Conservation (phyloP, 768 basidiomycete species). For the Cyclocybe aegerita region DNA sequence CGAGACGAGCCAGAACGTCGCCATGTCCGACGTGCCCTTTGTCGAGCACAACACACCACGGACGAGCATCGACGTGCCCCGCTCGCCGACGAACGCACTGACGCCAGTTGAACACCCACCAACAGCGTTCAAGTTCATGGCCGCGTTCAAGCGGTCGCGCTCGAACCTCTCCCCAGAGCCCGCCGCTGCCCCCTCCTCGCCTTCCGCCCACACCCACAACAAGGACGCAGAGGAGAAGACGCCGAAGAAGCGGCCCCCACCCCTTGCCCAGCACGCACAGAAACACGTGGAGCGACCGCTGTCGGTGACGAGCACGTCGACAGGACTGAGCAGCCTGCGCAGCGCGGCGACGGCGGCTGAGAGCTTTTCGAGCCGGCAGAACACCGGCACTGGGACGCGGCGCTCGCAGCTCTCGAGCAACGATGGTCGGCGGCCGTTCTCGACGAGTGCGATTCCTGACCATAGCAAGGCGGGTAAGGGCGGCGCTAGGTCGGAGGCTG, state of each 20-base stretch:
- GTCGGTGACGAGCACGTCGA: constrained; percentile 62
- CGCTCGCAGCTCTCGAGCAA: constrained; percentile 16
- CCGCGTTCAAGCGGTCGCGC: constrained; percentile 63
- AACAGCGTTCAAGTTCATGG: constrained; percentile 63
- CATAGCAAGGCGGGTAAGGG: constrained; percentile 6
- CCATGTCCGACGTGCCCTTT: constrained; percentile 59
- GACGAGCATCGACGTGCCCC: constrained; percentile 46
- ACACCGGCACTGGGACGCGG: constrained; percentile 12
- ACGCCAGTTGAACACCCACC: constrained; percentile 41
- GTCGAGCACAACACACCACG: constrained; percentile 45
- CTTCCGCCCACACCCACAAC: constrained; percentile 20
- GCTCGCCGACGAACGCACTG: constrained; percentile 24
- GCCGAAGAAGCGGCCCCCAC: constrained; percentile 14
- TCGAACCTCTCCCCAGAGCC: constrained; percentile 54
- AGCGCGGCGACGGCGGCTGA: constrained; percentile 54
- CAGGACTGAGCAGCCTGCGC: constrained; percentile 56
- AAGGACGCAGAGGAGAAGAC: constrained; percentile 24
- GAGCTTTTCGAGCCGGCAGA: constrained; percentile 35
- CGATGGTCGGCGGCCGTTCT: constrained; percentile 4
- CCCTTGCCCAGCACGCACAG: constrained; percentile 25
- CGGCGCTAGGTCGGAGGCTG: not conserved
- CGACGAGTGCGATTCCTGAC: not conserved
- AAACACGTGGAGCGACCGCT: constrained; percentile 46
- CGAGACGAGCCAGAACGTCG: constrained; percentile 39
- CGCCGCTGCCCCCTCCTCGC: constrained; percentile 26